Evolutionary conservation across 306 rosid genomes (phyloP).

Genomic region (Prinsepia uniflora): DNA sequence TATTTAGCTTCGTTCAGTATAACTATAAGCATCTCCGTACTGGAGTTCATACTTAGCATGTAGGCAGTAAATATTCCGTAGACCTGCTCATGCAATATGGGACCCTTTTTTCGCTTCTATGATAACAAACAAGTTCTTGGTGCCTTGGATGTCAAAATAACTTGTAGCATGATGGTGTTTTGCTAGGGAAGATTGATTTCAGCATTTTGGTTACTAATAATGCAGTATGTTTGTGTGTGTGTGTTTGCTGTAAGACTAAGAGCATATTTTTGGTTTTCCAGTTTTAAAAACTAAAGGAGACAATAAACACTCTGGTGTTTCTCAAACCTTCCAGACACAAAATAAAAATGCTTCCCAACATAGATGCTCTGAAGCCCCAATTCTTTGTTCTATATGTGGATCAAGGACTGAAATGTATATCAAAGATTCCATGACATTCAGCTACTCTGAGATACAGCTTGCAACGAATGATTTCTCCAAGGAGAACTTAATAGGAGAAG

Average conservation of each 20-base stretch:
- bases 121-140: background rate
- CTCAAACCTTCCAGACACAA: conserved; percentile 39
- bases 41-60: background rate
- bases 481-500: conserved; percentile 83
- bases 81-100: too few relatives aligned
- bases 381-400: conserved; percentile 72
- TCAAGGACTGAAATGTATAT: conserved; percentile 50
- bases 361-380: conserved; percentile 49
- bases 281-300: conserved; percentile 36
- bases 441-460: conserved; percentile 47
- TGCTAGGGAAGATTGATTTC: background rate
- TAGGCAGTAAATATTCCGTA: too few relatives aligned
- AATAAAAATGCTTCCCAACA: conserved; percentile 27
- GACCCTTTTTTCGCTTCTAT: background rate
- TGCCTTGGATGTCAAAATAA: background rate
- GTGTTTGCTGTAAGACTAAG: background rate
- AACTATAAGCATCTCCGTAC: background rate
- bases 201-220: background rate
- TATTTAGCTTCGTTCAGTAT: too few relatives aligned
- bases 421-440: conserved; percentile 58
- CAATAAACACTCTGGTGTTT: conserved; percentile 20
- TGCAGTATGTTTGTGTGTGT: background rate
- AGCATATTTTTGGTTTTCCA: conserved; percentile 19
- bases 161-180: background rate
- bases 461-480: conserved; percentile 65